Evolutionary conservation across 2,329 filamentous ascomycete genomes (phyloP).

Genomic region (Plectosphaerella sp.): DNA sequence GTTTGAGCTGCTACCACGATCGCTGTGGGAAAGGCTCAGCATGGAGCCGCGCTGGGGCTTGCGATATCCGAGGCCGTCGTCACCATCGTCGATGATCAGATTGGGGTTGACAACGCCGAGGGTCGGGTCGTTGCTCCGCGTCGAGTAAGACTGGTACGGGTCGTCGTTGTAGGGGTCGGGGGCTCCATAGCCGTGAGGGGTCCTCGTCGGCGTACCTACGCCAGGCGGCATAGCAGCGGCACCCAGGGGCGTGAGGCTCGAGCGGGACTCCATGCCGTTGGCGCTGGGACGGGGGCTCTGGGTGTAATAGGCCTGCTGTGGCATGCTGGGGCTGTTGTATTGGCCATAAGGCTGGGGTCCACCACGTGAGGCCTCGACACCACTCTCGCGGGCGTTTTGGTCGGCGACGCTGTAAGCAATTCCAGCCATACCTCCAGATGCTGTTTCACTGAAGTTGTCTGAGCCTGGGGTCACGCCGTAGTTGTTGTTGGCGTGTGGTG

Average conservation of each 20-base stretch:
- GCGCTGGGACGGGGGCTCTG: conserved; percentile 10
- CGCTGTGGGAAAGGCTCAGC: conserved; percentile 46
- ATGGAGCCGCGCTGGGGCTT: conserved; percentile 51
- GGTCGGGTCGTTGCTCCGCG: conserved; percentile 38
- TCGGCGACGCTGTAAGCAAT: conserved; percentile 64
- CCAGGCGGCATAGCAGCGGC: conserved; percentile 26
- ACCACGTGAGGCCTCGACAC: conserved; percentile 54
- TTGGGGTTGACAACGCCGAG: conserved; percentile 68
- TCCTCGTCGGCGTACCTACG: conserved; percentile 41
- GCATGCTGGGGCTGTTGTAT: conserved; percentile 14
- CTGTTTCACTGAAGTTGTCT: conserved; percentile 61
- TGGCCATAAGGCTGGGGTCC: conserved; percentile 17
- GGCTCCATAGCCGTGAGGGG: conserved; percentile 37
- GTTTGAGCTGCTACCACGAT: conserved; percentile 19
- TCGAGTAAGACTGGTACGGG: conserved; percentile 60
- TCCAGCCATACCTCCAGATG: conserved; percentile 63
- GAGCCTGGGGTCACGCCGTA: conserved; percentile 54
- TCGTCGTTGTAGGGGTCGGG: conserved; percentile 53
- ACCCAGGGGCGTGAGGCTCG: conserved; percentile 34
- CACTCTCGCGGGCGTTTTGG: conserved; percentile 59
- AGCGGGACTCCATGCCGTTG: conserved; percentile 28
- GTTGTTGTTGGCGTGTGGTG: conserved; percentile 18
- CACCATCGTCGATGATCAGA: conserved; percentile 80
- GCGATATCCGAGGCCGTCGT: conserved; percentile 68
- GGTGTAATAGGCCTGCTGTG: conserved; percentile 10